Evolutionary conservation across 345 rosid genomes (phyloP).

Genomic region (Linum usitatissimum): DNA sequence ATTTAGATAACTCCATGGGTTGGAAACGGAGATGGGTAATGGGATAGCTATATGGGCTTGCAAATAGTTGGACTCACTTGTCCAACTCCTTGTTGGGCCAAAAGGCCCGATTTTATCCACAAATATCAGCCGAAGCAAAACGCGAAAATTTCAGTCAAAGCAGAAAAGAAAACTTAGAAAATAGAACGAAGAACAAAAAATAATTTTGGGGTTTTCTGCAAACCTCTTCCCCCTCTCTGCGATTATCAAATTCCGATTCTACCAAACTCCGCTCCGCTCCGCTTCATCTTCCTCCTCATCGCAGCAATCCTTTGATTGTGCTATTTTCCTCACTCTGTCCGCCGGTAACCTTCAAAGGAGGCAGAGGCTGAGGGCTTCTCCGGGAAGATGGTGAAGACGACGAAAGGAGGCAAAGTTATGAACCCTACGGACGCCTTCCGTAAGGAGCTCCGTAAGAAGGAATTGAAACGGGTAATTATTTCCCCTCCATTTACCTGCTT

Average conservation of each 20-base stretch:
- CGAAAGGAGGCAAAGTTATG: conserved; percentile 98
- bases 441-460: conserved; percentile 88
- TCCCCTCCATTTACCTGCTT: conserved; percentile 2
- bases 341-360: neutral
- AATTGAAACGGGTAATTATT: conserved; percentile 63
- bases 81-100: no score
- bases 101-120: no score
- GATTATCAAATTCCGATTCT: neutral
- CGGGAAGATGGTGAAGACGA: conserved; percentile 68
- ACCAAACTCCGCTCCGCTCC: neutral
- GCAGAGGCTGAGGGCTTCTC: neutral
- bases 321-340: neutral
- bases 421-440: conserved; percentile 99
- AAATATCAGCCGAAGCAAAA: no score
- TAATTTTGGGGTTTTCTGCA: neutral
- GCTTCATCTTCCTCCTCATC: neutral
- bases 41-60: no score
- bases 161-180: neutral
- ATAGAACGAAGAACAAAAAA: neutral
- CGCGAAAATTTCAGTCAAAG: no score
- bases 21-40: no score
- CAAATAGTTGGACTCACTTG: no score
- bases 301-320: neutral
- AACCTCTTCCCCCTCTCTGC: neutral
- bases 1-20: no score